These are phyloP conservation scores for Coleophoma cylindrospora DNA, from an alignment of 2,329 filamentous ascomycete genomes.

Conservation along the genomic window DNA sequence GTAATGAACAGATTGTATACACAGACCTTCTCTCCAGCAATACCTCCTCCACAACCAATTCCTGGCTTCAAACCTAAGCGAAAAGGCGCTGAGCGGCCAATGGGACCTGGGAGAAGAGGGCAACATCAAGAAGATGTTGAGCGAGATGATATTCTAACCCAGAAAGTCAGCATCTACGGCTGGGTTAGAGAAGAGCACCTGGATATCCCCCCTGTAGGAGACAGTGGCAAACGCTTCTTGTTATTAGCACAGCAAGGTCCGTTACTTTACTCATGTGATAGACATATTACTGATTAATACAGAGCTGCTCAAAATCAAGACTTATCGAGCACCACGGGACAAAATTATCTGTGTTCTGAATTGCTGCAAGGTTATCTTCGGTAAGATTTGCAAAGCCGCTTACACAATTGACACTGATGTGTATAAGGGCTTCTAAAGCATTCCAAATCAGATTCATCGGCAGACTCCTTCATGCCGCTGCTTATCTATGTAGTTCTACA, in stretches of 20 bases:
- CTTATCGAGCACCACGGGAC: slow-evolving; percentile 92
- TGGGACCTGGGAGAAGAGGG: slow-evolving; percentile 80
- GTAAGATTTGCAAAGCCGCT: slow-evolving; percentile 37
- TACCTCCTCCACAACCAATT: slow-evolving; percentile 72
- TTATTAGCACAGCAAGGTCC: slow-evolving; percentile 80
- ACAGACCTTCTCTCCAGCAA: slow-evolving; percentile 94
- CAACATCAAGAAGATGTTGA: slow-evolving; percentile 99
- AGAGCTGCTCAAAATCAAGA: slow-evolving; percentile 95
- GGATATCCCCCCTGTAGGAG: slow-evolving; percentile 80
- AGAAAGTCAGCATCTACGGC: slow-evolving; percentile 95
- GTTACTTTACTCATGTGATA: slow-evolving; percentile 8
- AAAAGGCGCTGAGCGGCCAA: slow-evolving; percentile 61
- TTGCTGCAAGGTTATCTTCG: slow-evolving; percentile 99
- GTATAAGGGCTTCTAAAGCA: slow-evolving; percentile 75
- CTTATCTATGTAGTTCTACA: slow-evolving; percentile 94
- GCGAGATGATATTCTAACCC: slow-evolving; percentile 87
- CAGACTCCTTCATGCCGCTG: slow-evolving; percentile 91
- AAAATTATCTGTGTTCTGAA: slow-evolving; percentile 98
- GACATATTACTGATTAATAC: not conserved
- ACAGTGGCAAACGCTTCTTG: slow-evolving; percentile 84
- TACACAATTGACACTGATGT: too few relatives aligned
- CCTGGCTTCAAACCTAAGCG: slow-evolving; percentile 64
- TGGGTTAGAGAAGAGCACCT: slow-evolving; percentile 93
- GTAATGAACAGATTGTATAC: slow-evolving; percentile 97
- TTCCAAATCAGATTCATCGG: slow-evolving; percentile 87